A percentile compares a stretch with the other conserved stretches of the same genome.
These are phyloP conservation scores for Zygoascus biomembranicola DNA, from an alignment of 805 yeast genomes.

Conservation along the genomic window DNA sequence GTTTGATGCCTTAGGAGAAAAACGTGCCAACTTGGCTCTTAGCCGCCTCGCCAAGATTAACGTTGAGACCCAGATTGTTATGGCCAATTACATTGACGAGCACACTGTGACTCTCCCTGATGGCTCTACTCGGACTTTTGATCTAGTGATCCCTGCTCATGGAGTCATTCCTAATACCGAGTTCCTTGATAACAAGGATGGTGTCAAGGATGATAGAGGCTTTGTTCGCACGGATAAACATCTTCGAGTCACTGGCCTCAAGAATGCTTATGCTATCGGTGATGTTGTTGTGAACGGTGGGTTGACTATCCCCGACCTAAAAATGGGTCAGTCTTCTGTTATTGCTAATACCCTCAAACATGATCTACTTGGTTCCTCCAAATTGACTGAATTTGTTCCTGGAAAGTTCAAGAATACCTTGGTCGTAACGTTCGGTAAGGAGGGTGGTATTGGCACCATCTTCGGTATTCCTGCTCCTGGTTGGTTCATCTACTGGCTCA, in stretches of 20 bases:
- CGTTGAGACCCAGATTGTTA: constrained; percentile 14
- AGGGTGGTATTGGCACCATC: constrained; percentile 17
- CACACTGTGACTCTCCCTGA: constrained; percentile 9
- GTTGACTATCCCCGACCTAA: constrained; percentile 9
- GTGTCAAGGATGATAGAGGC: constrained; percentile 10
- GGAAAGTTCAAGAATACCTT: not conserved
- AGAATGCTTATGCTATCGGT: constrained; percentile 14
- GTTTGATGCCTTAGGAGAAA: constrained; percentile 3
- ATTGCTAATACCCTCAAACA: constrained; percentile 10
- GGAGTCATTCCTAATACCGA: constrained; percentile 16
- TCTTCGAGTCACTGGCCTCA: constrained; percentile 10
- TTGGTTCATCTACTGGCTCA: constrained; percentile 12
- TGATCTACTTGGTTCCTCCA: constrained; percentile 5
- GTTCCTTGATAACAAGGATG: constrained; percentile 10
- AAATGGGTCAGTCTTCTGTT: constrained; percentile 6
- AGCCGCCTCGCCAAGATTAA: constrained; percentile 13
- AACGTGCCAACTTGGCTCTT: constrained; percentile 10
- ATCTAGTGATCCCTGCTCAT: constrained; percentile 11
- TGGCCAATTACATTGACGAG: constrained; percentile 2
- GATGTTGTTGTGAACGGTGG: constrained; percentile 12
- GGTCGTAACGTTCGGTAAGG: constrained; percentile 13
- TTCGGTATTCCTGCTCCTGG: constrained; percentile 15
- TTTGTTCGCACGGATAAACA: constrained; percentile 11
- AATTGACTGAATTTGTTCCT: constrained; percentile 2
- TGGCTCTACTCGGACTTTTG: constrained; percentile 9